Base-by-base conservation (phyloP, 192 early-diverging fungal genomes). In the Rhizophagus clarus region DNA sequence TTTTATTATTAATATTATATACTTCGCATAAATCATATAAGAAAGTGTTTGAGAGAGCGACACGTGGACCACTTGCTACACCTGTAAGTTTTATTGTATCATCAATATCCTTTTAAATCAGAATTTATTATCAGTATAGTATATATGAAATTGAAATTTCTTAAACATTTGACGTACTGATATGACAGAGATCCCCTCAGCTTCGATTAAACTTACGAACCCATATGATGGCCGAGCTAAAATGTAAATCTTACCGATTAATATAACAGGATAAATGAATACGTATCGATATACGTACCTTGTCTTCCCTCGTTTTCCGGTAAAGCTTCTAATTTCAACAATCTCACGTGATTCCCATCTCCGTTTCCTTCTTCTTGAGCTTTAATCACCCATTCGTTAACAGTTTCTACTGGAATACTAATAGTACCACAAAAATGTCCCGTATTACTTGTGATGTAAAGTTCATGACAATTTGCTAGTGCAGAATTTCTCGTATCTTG, bases 11-110 rank as follows among this genome's bases (percentile, higher is more conserved):
- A n/a, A 40, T 61, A 32, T 28, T 72, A 49, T 51, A 47, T 60
- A 74, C 49, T 15, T 74, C 42, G 24, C 37, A 3, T 14, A 34
- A 61, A 63, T 61, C 29, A 10, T 61, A 62, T 34, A 76, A 89
- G 66, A 95, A 88, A 0, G 93, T 91, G 62, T 88, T 89, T 51
- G 84, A 80, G 32, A 93, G 76, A 15, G 92, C 89, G 14, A 90
- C 88, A 61, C 88, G 85, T 37, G 91, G 88, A n/a, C 95, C 95
- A 22, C 84, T 83, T 12, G 89, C 81, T 40, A 97, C 88, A 29
- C 91, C 87, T 0, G 95, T 95, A 12, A 93, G 88, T 81, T 96
- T 96, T 83, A 97, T 97, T 11, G 96, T 97, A 82, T 97, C 96
- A 83, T 97, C 96, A 74, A 97, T 93, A 77, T 94, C 93, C 3